phyloP scores from a whole-genome alignment of 2,329 filamentous ascomycete genomes.

The Xylaria sp. region DNA sequence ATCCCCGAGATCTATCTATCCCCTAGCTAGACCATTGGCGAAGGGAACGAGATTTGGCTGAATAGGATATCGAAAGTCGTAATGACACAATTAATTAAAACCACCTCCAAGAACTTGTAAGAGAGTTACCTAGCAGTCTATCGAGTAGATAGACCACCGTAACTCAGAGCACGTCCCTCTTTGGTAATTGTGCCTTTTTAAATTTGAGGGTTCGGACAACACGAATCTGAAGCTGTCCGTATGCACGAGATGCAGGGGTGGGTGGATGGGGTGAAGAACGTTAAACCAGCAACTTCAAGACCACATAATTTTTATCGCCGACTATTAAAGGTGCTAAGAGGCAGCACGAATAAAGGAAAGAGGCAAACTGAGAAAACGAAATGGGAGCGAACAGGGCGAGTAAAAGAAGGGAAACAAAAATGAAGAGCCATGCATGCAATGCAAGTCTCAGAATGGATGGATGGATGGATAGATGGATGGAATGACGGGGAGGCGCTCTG shows the following conservation, averaged over 20 bases:
- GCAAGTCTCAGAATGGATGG: neutral
- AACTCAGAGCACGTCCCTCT: neutral
- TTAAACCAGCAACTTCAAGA: constrained; percentile 33
- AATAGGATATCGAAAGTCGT: neutral
- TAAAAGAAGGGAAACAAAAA: constrained; percentile 26
- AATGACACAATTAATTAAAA: constrained; percentile 2
- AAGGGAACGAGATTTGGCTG: neutral
- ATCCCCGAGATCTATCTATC: neutral
- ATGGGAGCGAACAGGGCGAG: constrained; percentile 18
- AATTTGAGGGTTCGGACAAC: neutral
- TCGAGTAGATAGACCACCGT: constrained; percentile 10
- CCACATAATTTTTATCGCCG: constrained; percentile 10
- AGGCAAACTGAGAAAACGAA: constrained; percentile 16
- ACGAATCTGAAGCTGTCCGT: neutral
- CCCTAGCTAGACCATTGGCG: constrained; percentile 14
- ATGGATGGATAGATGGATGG: too few relatives aligned
- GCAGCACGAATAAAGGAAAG: constrained; percentile 39
- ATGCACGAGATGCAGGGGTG: constrained; percentile 7
- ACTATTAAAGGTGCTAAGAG: constrained; percentile 24
- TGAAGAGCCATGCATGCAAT: constrained; percentile 12
- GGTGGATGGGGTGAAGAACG: constrained; percentile 16
- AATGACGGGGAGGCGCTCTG: neutral
- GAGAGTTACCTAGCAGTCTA: neutral
- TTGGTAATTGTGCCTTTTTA: constrained; percentile 8
- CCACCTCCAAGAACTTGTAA: neutral